Evolutionary conservation across 352 stramenopile genomes (phyloP), one percentile per base, ranked within the genome.

Genomic region (Phytophthora quininea): DNA sequence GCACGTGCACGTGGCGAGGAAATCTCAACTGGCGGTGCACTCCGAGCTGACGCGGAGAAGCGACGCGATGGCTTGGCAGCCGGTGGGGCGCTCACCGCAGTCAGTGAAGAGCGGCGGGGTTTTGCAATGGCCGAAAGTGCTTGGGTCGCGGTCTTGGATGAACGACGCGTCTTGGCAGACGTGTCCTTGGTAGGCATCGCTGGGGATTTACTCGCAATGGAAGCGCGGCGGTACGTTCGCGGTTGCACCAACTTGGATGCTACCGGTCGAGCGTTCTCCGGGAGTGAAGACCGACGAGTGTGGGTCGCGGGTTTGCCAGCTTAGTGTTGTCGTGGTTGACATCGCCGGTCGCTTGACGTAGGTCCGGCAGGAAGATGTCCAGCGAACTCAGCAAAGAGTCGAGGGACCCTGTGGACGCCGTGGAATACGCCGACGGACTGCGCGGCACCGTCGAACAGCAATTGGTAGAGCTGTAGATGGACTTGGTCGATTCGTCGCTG

Each of bases 391-490:
- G 55, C 12, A 72, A 55, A 7, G 71, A 79, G 35, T 79, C 71
- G n/a, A 79, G 15, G 3, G 71, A 79, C 5, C 54, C 47, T 6
- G 71, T 76, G 31, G 71, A 79, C n/a, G 71, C 40, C n/a, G 71
- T 79, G 3, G 71, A 79, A 31, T 58, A 78, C 14, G 61, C 48
- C 27, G 71, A 79, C 47, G 71, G 71, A 11, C 67, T 79, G 29
- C 33, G 40, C 19, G 62, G 62, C 3, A 68, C 38, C 1, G n/a
- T 42, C 15, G 57, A 64, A 45, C 64, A 69, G 67, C 27, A 57
- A 24, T 57, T 11, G 4, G 49, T 58, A 11, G 50, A 55, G 38
- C 42, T 24, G 19, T 24, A 24, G 19, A 19, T 32, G 1, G 45
- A 31, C n/a, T 19, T 58, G 1, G 46, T 54, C 29, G 56, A 71